A percentile compares a stretch with the other conserved stretches of the same genome.
These are phyloP conservation scores for Dothistroma septosporum DNA, from an alignment of 2,329 filamentous ascomycete genomes.

Conservation along the genomic window DNA sequence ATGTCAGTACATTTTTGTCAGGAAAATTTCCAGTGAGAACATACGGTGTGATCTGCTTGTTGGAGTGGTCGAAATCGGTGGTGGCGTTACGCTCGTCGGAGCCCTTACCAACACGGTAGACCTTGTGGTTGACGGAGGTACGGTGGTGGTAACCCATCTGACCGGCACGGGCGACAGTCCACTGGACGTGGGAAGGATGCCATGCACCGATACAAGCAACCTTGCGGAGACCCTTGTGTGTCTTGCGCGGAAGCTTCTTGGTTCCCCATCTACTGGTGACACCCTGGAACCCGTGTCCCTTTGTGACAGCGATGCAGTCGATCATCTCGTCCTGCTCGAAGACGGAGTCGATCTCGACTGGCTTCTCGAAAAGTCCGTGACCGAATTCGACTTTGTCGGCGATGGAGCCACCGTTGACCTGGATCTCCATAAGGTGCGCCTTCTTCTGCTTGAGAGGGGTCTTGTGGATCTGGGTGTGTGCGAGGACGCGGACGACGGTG, in stretches of 20 bases:
- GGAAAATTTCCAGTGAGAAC: slow-evolving; percentile 43
- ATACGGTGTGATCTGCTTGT: slow-evolving; percentile 99
- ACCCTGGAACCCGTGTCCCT: slow-evolving; percentile 98
- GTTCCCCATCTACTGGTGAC: slow-evolving; percentile 98
- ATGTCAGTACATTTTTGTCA: slow-evolving; percentile 34
- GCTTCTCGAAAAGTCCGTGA: slow-evolving; percentile 98
- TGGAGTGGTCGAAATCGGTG: slow-evolving; percentile 93
- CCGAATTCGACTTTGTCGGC: slow-evolving; percentile 97
- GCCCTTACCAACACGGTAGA: slow-evolving; percentile 97
- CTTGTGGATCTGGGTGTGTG: slow-evolving; percentile 99
- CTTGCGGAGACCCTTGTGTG: slow-evolving; percentile 99
- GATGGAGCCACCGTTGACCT: slow-evolving; percentile 95
- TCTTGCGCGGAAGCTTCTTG: slow-evolving; percentile 99
- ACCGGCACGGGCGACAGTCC: slow-evolving; percentile 99
- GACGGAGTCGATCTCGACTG: slow-evolving; percentile 84
- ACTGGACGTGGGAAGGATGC: slow-evolving; percentile 99
- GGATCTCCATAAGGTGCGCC: slow-evolving; percentile 99
- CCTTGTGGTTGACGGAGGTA: slow-evolving; percentile 99
- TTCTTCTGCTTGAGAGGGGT: slow-evolving; percentile 99
- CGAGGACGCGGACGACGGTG: slow-evolving; percentile 97
- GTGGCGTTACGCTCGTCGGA: slow-evolving; percentile 86
- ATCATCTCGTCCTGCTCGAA: slow-evolving; percentile 99
- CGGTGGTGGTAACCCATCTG: slow-evolving; percentile 99
- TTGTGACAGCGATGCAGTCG: slow-evolving; percentile 98
- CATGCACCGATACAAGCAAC: slow-evolving; percentile 99